phyloP scores from a whole-genome alignment of 768 basidiomycete species.

The Boletus vermiculosoides region DNA sequence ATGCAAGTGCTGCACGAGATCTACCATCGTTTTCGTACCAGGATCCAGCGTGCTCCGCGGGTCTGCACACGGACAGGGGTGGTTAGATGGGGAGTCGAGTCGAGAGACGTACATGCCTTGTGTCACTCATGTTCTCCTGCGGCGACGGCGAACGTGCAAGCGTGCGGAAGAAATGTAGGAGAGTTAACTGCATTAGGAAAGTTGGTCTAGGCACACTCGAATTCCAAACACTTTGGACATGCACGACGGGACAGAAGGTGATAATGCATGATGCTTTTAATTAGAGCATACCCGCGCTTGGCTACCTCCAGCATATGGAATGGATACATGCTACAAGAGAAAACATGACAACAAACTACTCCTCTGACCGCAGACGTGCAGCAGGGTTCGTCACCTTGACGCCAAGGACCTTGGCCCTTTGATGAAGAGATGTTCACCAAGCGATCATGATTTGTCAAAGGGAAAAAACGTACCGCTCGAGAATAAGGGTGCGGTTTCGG shows the following conservation, averaged over 20 bases:
- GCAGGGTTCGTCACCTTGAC: slow-evolving; percentile 94
- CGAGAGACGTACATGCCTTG: slow-evolving; percentile 25
- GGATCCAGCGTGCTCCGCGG: slow-evolving; percentile 81
- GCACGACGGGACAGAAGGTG: slow-evolving; percentile 1
- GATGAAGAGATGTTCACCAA: slow-evolving; percentile 10
- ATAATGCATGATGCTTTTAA: slow-evolving; percentile 16
- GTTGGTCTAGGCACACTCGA: background rate
- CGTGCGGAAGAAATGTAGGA: slow-evolving; percentile 18
- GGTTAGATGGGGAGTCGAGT: background rate
- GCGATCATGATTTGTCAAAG: background rate
- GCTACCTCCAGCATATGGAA: slow-evolving; percentile 50
- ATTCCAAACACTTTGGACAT: background rate
- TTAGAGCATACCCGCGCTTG: slow-evolving; percentile 48
- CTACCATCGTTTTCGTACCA: slow-evolving; percentile 83
- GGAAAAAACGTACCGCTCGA: slow-evolving; percentile 68
- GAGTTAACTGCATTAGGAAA: slow-evolving; percentile 28
- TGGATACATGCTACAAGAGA: slow-evolving; percentile 44
- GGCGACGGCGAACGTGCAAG: slow-evolving; percentile 10
- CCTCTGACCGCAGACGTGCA: slow-evolving; percentile 93
- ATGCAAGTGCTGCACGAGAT: slow-evolving; percentile 18
- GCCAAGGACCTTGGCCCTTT: slow-evolving; percentile 78
- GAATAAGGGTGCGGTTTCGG: slow-evolving; percentile 88
- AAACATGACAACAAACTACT: slow-evolving; percentile 52
- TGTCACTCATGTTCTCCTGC: slow-evolving; percentile 22
- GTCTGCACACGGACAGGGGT: slow-evolving; percentile 32